A percentile compares a stretch with the other conserved stretches of the same genome.
These are phyloP conservation scores for Bipolaris bicolor DNA, from an alignment of 2,329 filamentous ascomycete genomes.

Conservation along the genomic window DNA sequence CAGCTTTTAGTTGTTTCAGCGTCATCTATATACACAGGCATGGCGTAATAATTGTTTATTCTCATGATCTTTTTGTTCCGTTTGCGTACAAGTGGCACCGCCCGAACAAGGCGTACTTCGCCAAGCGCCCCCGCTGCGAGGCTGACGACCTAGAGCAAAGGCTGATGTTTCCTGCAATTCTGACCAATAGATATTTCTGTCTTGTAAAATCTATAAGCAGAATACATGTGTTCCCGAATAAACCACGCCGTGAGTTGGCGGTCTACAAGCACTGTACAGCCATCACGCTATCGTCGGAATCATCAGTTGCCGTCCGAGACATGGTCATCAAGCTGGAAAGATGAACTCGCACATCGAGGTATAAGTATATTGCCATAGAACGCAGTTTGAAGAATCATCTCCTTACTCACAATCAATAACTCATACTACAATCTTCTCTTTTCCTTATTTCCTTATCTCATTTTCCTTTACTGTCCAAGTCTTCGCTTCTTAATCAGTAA, in stretches of 20 bases:
- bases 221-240: slow-evolving; percentile 19
- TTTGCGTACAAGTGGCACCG: slow-evolving; percentile 7
- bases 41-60: not conserved
- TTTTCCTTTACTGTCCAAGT: slow-evolving; percentile 25
- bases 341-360: slow-evolving; percentile 10
- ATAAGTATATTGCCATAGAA: slow-evolving; percentile 34
- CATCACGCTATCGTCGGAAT: slow-evolving; percentile 11
- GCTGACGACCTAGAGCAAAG: slow-evolving; percentile 16
- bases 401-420: slow-evolving; percentile 36
- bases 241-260: slow-evolving; percentile 18
- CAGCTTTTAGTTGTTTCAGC: slow-evolving; percentile 4
- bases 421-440: slow-evolving; percentile 30
- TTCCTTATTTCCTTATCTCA: slow-evolving; percentile 23
- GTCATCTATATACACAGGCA: slow-evolving; percentile 4
- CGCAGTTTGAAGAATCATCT: slow-evolving; percentile 25
- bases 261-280: slow-evolving; percentile 19
- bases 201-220: slow-evolving; percentile 17
- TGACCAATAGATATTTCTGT: slow-evolving; percentile 24
- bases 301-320: slow-evolving; percentile 13
- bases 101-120: slow-evolving; percentile 14
- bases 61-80: not conserved
- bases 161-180: slow-evolving; percentile 1
- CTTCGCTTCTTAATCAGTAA: slow-evolving; percentile 33
- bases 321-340: slow-evolving; percentile 1
- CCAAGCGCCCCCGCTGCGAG: slow-evolving; percentile 22